A percentile compares a stretch with the other conserved stretches of the same genome.
Evolutionary conservation across 495 filamentous ascomycete genomes (phyloP).

Genomic region (Massariosphaeria phaeospora): DNA sequence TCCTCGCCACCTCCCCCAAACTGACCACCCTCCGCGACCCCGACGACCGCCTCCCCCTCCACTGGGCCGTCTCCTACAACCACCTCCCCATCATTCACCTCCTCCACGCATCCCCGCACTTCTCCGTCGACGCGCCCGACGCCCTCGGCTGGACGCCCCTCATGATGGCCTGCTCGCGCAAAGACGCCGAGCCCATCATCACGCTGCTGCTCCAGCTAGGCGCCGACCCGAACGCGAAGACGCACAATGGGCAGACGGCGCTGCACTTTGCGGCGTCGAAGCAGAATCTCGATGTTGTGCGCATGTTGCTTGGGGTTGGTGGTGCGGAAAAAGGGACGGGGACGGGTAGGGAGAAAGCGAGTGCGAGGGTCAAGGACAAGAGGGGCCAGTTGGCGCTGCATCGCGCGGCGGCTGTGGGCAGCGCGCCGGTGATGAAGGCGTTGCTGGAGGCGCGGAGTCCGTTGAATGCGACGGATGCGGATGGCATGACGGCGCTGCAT

Average conservation of each 20-base stretch:
- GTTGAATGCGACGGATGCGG: constrained; percentile 77
- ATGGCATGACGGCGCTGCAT: constrained; percentile 83
- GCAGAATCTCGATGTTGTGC: constrained; percentile 72
- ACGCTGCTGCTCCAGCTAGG: constrained; percentile 73
- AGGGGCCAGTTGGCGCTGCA: constrained; percentile 83
- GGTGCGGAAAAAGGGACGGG: constrained; percentile 62
- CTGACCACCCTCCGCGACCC: constrained; percentile 70
- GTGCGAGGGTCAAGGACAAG: constrained; percentile 77
- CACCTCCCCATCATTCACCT: constrained; percentile 67
- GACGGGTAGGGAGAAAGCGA: constrained; percentile 79
- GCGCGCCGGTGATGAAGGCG: constrained; percentile 75
- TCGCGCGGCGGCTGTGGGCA: constrained; percentile 84
- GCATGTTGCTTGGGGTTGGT: constrained; percentile 60
- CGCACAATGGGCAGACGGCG: constrained; percentile 55
- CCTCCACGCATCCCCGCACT: constrained; percentile 62
- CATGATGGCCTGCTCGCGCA: constrained; percentile 84
- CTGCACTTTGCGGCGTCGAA: constrained; percentile 93
- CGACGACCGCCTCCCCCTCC: constrained; percentile 86
- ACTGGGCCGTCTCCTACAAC: constrained; percentile 91
- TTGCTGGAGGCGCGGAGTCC: constrained; percentile 71
- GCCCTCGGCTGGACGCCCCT: constrained; percentile 88
- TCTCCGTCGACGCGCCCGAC: constrained; percentile 87
- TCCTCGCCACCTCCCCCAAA: constrained; percentile 74
- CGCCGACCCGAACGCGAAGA: constrained; percentile 78
- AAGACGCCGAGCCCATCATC: constrained; percentile 61